Conservation (phyloP, 2,329 filamentous ascomycete genomes). For the Fusarium haematococcum region DNA sequence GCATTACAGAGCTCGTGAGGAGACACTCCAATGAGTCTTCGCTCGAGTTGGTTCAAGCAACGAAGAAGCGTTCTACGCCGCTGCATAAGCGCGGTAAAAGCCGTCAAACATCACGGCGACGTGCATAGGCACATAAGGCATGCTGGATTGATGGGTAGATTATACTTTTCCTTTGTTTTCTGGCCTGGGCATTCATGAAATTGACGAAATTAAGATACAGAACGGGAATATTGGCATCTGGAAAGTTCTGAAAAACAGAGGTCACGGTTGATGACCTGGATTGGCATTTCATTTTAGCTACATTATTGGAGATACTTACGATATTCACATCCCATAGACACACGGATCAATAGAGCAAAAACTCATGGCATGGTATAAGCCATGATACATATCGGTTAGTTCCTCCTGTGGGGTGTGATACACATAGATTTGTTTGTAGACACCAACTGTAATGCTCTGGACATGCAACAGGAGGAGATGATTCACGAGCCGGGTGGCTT, state of each 20-base stretch:
- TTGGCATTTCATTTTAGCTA: neutral
- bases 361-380: too few species aligned
- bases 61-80: slow-evolving; percentile 22
- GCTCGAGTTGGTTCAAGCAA: slow-evolving; percentile 5
- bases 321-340: neutral
- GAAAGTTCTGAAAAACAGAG: neutral
- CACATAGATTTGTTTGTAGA: neutral
- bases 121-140: neutral
- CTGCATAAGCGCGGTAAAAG: slow-evolving; percentile 19
- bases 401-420: neutral
- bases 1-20: slow-evolving; percentile 14
- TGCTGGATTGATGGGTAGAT: neutral
- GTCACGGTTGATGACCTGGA: neutral
- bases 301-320: neutral
- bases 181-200: neutral
- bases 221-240: neutral
- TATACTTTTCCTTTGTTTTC: neutral
- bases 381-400: neutral
- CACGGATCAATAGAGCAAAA: neutral
- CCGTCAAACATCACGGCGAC: slow-evolving; percentile 12
- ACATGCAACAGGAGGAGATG: neutral
- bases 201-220: neutral
- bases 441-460: neutral
- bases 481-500: neutral
- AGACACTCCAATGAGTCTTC: slow-evolving; percentile 13